These are phyloP conservation scores for Litchi chinensis DNA, from an alignment of 345 rosid species.

Conservation along the genomic window DNA sequence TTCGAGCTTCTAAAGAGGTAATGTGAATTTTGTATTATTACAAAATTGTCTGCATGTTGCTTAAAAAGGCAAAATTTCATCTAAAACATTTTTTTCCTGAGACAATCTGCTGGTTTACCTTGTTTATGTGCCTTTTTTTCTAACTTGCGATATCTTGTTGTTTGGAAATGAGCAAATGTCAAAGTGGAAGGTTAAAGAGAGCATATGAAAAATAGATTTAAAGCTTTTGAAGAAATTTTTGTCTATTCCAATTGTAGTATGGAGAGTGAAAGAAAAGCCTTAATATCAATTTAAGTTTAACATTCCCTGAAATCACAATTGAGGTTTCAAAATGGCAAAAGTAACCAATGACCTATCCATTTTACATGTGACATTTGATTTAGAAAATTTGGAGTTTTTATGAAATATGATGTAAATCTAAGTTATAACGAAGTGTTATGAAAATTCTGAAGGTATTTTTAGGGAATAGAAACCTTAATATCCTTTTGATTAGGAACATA, in stretches of 20 bases:
- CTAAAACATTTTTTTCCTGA: neutral
- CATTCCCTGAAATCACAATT: neutral
- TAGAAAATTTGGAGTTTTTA: too few species aligned
- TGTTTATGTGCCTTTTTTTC: neutral
- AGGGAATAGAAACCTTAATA: neutral
- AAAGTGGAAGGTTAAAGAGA: neutral
- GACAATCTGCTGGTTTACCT: neutral
- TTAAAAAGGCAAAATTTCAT: neutral
- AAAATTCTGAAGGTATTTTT: neutral
- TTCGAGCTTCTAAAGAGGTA: conserved; percentile 94
- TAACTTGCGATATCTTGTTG: neutral
- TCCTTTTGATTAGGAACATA: neutral
- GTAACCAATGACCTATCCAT: neutral
- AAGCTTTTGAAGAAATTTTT: neutral
- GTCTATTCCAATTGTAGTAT: neutral
- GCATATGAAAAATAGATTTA: neutral
- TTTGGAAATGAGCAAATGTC: neutral
- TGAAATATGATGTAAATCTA: neutral
- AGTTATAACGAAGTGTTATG: neutral
- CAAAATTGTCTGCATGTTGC: neutral
- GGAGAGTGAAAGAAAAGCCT: neutral
- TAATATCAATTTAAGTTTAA: neutral
- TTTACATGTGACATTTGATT: too few species aligned
- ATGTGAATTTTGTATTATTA: conserved; percentile 3
- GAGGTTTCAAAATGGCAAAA: neutral